phyloP scores from a whole-genome alignment of 768 basidiomycete species.

The Kwoniella dejecticola region DNA sequence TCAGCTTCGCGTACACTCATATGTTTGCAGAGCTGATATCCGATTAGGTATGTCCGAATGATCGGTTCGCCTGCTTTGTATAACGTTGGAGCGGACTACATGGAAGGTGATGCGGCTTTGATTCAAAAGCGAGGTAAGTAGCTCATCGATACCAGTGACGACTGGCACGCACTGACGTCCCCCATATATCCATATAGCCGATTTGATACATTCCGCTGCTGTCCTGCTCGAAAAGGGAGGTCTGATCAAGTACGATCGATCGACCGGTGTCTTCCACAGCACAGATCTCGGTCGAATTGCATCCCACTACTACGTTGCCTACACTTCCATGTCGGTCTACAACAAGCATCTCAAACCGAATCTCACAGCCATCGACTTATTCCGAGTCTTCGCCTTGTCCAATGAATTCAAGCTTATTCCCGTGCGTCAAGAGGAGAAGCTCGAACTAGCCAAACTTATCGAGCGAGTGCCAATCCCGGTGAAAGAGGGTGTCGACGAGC shows the following conservation, averaged over 20 bases:
- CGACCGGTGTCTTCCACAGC: slow-evolving; percentile 82
- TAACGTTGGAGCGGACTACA: slow-evolving; percentile 83
- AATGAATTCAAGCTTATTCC: slow-evolving; percentile 94
- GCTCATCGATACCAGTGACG: neutral
- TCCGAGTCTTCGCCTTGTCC: slow-evolving; percentile 90
- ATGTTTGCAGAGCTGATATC: neutral
- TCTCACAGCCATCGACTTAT: slow-evolving; percentile 86
- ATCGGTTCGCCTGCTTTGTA: slow-evolving; percentile 84
- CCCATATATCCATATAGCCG: slow-evolving; percentile 54
- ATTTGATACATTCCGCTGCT: slow-evolving; percentile 91
- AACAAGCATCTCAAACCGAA: slow-evolving; percentile 87
- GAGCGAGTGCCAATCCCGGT: slow-evolving; percentile 96
- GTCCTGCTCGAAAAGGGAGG: slow-evolving; percentile 90
- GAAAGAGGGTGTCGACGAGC: slow-evolving; percentile 94
- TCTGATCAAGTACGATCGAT: slow-evolving; percentile 89
- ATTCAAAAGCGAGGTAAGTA: slow-evolving; percentile 79
- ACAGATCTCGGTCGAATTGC: slow-evolving; percentile 93
- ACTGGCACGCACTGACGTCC: slow-evolving; percentile 10
- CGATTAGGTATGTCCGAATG: slow-evolving; percentile 87
- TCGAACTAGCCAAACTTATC: slow-evolving; percentile 83
- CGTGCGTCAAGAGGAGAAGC: slow-evolving; percentile 68
- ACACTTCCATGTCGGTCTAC: slow-evolving; percentile 94
- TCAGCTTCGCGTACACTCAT: slow-evolving; percentile 20
- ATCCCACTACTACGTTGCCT: slow-evolving; percentile 91
- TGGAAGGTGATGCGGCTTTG: slow-evolving; percentile 76